A percentile compares a stretch with the other conserved stretches of the same genome.
Evolutionary conservation across 345 rosid genomes (phyloP).

Genomic region (Psidium friedrichsthalianum): DNA sequence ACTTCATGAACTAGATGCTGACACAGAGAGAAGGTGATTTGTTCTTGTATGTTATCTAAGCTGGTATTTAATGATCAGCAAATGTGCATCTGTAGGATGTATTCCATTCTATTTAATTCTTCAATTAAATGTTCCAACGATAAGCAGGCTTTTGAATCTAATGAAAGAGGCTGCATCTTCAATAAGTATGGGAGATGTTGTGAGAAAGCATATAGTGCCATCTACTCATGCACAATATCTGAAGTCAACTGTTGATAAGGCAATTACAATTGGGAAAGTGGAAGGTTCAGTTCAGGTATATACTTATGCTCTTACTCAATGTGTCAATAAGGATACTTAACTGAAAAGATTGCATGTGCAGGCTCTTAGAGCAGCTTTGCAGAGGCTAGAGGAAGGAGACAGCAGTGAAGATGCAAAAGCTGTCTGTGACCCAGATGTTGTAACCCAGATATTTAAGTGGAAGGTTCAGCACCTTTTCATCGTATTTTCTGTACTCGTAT

Average conservation of each 20-base stretch:
- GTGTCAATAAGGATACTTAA: neutral
- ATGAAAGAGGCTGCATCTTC: conserved; percentile 46
- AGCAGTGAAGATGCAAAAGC: conserved; percentile 77
- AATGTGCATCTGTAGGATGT: neutral
- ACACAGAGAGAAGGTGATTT: conserved; percentile 54
- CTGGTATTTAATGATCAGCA: neutral
- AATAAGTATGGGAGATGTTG: conserved; percentile 39
- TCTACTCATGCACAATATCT: conserved; percentile 36
- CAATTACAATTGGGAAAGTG: conserved; percentile 69
- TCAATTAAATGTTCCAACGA: conserved; percentile 3
- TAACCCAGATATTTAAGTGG: conserved; percentile 70
- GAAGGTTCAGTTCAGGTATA: conserved; percentile 80
- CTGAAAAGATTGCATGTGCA: conserved; percentile 4
- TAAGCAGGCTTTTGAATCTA: conserved; percentile 41
- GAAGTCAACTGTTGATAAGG: conserved; percentile 42
- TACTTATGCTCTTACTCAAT: neutral
- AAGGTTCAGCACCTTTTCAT: conserved; percentile 37
- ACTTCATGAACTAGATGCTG: conserved; percentile 41
- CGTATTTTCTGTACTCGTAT: neutral
- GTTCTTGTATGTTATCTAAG: neutral
- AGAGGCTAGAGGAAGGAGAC: conserved; percentile 54
- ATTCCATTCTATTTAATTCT: neutral
- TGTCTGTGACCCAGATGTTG: conserved; percentile 70
- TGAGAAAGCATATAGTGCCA: conserved; percentile 33
- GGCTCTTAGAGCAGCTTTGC: conserved; percentile 76